Base-by-base conservation (phyloP, 192 early-diverging fungal species). In the Coemansia sp. region DNA sequence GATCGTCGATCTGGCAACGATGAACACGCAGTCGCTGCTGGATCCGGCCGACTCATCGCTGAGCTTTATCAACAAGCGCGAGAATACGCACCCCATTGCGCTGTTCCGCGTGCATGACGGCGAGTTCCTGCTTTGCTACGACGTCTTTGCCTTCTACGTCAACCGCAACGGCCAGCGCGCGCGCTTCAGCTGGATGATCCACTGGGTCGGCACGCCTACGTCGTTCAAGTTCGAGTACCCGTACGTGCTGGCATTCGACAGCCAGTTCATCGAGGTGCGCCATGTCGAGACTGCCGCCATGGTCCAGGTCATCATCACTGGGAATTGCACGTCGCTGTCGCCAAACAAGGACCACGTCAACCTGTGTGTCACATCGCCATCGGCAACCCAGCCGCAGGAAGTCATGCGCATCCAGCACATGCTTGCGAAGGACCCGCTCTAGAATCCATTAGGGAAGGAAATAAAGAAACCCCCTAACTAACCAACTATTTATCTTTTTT, bases 141-240 rank as follows among this genome's bases (percentile, higher is more conserved):
- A 95, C 83, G 94, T 94, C 75, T 89, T 94, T 75, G 92, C 89
- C 4, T 97, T 98, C 67, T 97, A 89, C 70, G 90, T 98, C 43
- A 91, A 97, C 76, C 89, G 90, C 65, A 86, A 88, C 66, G 96
- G 96, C 49, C 83, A 88, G 53, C 78, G 92, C 29, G 76, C 90
- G 33, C 74, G 90, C 32, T 70, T 81, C 7, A 87, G 93, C 63
- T 92, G 88, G 89, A 83, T 92, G 52, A 89, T 98, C 45, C 75
- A 91, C 50, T 98, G 95, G 95, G 88, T 88, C 35, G 96, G 96
- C 3, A 69, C 82, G 2, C 96, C 96, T 11, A 88, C 84, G n/a
- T 84, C 89, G 53, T 98, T 95, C 75, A 89, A 91, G 32, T 87
- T 89, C 25, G 74, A 85, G 25, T 83, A 90, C 41, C 94, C 93